Evolutionary conservation across 2,329 filamentous ascomycete species (phyloP), one percentile per base, ranked within the genome.

Genomic region (Stagonosporopsis vannaccii): DNA sequence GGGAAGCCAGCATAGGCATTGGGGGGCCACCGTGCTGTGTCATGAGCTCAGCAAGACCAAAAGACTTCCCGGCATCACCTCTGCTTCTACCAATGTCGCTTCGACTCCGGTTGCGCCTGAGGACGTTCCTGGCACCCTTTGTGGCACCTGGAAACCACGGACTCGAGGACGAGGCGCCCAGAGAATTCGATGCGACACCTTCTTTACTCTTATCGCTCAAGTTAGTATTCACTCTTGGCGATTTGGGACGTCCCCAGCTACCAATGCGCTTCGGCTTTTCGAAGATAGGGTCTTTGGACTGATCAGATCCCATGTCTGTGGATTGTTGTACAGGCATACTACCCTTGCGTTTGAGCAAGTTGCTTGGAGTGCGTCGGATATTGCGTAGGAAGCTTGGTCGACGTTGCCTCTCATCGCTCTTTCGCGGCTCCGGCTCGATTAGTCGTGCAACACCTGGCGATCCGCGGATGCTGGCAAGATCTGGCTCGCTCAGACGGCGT

Each of bases 401-500:
- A 19, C 83, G 81, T 13, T 77, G 75, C 65, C 61, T 76, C 4
- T 73, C 72, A 53, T 77, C 75, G 9, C 59, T 60, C 45, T 75
- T 77, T 44, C 72, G 73, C 3, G 60, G 55, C 33, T 72, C 81
- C 76, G 66, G 79, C 82, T 61, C 88, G 79, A 85, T 39, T 85
- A 77, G 70, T 67, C 88, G 90, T 36, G 90, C 73, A 35, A 90
- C 81, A 55, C 75, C 75, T 30, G 82, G 86, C 22, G 87, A 85
- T 51, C 83, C 83, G 8, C 80, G 81, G 39, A 88, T 77, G 17
- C 82, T 85, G 33, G 88, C 86, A 25, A 86, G 76, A 53, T 90
- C 87, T 5, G 87, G 85, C 44, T 89, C 79, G 70, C 88, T 77
- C 11, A 73, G 89, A 54, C 84, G 83, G 37, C 87, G 84, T 1